Conservation (phyloP, 2,329 filamentous ascomycete genomes). For the Tympanopsis confertula region DNA sequence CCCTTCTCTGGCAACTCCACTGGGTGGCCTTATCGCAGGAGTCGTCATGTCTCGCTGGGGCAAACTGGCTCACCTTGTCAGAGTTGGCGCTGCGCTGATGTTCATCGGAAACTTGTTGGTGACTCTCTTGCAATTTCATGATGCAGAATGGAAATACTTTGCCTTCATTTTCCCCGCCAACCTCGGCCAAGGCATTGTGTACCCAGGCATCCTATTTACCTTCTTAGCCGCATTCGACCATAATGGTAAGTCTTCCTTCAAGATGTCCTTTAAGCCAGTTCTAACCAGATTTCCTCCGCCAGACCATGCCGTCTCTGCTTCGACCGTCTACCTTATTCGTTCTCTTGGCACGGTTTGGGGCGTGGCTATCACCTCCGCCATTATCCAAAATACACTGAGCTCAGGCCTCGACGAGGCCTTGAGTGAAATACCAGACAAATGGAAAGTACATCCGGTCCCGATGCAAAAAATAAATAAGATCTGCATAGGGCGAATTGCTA, state of each 20-base stretch:
- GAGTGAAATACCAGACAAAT: conserved; percentile 42
- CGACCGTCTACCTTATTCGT: conserved; percentile 51
- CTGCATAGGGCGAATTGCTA: conserved; percentile 8
- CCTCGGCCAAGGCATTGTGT: conserved; percentile 46
- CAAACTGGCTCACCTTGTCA: conserved; percentile 36
- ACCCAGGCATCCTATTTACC: conserved; percentile 47
- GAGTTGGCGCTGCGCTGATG: conserved; percentile 37
- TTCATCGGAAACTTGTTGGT: conserved; percentile 40
- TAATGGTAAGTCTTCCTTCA: conserved; percentile 26
- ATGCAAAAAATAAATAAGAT: conserved; percentile 4
- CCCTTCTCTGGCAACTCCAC: conserved; percentile 46
- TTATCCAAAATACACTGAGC: conserved; percentile 50
- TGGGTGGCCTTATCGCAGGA: conserved; percentile 43
- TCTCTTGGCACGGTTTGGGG: conserved; percentile 54
- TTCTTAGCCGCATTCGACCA: conserved; percentile 52
- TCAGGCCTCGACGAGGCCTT: conserved; percentile 38
- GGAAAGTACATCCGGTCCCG: conserved; percentile 30
- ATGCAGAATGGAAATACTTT: conserved; percentile 40
- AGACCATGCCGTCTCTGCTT: conserved; percentile 53
- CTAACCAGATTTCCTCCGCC: background rate
- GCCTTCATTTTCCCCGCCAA: conserved; percentile 45
- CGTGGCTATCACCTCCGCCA: conserved; percentile 48
- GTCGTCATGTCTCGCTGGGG: conserved; percentile 46
- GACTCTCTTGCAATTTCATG: conserved; percentile 32
- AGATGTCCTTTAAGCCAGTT: background rate